Evolutionary conservation across 148 eudicot genomes (phyloP), one percentile per base, ranked within the genome.

Genomic region (Nyssa sinensis): DNA sequence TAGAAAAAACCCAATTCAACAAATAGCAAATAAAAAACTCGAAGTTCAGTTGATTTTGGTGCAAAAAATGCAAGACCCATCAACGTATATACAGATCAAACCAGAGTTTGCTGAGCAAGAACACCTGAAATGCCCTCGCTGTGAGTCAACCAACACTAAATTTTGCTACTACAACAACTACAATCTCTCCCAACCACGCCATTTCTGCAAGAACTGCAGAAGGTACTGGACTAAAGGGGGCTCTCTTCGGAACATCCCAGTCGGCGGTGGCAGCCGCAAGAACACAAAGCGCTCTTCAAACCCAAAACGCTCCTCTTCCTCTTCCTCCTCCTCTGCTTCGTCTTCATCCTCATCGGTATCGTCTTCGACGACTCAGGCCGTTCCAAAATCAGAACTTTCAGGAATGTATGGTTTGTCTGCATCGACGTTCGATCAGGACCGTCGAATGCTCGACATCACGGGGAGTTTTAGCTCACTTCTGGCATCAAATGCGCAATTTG

Each of bases 111-210:
- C 83, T 0, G 89, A 89, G n/a, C 88, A 86, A 59, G 88, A 89
- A 53, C 86, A 85, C 23, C 75, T 89, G 58, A 87, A 79, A 67
- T 89, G 93, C 78, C 93, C 93, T 2, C 74, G 93, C 2, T 87
- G 91, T 21, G 87, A 83, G 2, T 89, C 93, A 0, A 41, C 79
- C 1, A 89, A 87, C 82, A 89, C 93, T n/a, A 89, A 87, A 17
- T 87, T 87, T 79, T 87, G 91, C 64, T 87, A 87, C 82, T 89
- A 86, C 85, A 86, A 89, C 88, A 89, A 89, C 85, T 86, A 86
- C 83, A 88, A 88, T 23, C 85, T 88, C 41, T 84, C 90, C 9
- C 92, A 88, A 72, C 92, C 92, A 0, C 83, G 90, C 24, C 87
- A 80, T 32, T 84, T 77, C 66, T 84, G 87, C 82, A 84, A 84